A percentile compares a stretch with the other conserved stretches of the same genome.
These are phyloP conservation scores for Physcia stellaris DNA, from an alignment of 495 filamentous ascomycete genomes.

Conservation along the genomic window DNA sequence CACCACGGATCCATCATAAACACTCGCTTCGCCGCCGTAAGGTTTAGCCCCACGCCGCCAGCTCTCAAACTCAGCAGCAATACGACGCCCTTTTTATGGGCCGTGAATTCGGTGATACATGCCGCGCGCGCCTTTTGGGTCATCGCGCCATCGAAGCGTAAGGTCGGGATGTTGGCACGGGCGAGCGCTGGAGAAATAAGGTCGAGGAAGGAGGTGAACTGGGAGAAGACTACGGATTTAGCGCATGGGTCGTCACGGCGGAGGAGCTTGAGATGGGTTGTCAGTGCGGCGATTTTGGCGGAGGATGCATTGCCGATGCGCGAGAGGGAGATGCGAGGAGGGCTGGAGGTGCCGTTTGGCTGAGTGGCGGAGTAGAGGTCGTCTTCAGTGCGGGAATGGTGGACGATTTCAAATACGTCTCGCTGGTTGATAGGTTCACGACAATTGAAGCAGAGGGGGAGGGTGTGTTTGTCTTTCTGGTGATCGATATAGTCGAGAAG, in stretches of 20 bases:
- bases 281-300: constrained; percentile 71
- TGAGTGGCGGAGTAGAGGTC: constrained; percentile 21
- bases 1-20: constrained; percentile 99
- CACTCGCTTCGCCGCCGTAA: constrained; percentile 75
- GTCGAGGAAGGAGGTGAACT: constrained; percentile 93
- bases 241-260: constrained; percentile 44
- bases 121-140: constrained; percentile 67
- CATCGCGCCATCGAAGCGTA: constrained; percentile 87
- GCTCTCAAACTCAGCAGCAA: constrained; percentile 77
- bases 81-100: constrained; percentile 31
- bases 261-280: constrained; percentile 56
- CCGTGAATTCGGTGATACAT: constrained; percentile 55
- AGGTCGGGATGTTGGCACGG: constrained; percentile 55
- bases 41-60: constrained; percentile 85
- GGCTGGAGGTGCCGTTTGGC: constrained; percentile 16
- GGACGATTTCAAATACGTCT: constrained; percentile 83
- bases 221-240: constrained; percentile 91
- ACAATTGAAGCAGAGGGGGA: constrained; percentile 79
- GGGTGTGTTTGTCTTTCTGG: constrained; percentile 58
- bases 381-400: constrained; percentile 29
- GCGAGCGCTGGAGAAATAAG: constrained; percentile 69
- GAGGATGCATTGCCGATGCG: constrained; percentile 67
- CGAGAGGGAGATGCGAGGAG: constrained; percentile 56
- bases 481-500: constrained; percentile 76
- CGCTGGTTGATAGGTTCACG: constrained; percentile 66